Evolutionary conservation across 2,329 filamentous ascomycete genomes (phyloP).

Genomic region (Aureobasidium namibiae): DNA sequence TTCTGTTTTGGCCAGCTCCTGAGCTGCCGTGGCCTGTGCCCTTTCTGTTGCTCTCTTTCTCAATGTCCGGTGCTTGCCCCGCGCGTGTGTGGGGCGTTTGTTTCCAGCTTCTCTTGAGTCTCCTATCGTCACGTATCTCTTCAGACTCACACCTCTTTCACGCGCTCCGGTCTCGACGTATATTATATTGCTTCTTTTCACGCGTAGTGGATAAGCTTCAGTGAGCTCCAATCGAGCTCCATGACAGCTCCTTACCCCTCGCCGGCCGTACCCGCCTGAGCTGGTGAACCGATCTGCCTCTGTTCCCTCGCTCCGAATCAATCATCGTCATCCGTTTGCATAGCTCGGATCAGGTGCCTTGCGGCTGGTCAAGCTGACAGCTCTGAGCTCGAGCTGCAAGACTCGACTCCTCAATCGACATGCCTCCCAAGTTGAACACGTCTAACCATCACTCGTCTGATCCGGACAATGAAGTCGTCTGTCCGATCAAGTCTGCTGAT

Average conservation of each 20-base stretch:
- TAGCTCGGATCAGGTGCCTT: constrained; percentile 8
- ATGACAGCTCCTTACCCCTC: constrained; percentile 11
- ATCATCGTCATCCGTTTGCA: constrained; percentile 9
- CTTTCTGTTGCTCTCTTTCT: not conserved
- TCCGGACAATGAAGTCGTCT: constrained; percentile 92
- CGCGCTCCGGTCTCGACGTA: not conserved
- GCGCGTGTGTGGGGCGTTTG: constrained; percentile 10
- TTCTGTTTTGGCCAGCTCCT: not conserved
- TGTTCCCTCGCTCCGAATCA: constrained; percentile 7
- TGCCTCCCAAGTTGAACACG: constrained; percentile 83
- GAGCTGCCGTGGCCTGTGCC: constrained; percentile 9
- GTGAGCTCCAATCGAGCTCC: constrained; percentile 12
- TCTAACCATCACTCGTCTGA: constrained; percentile 61
- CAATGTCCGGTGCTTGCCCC: constrained; percentile 3
- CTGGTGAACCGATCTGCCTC: not conserved
- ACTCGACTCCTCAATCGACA: constrained; percentile 35
- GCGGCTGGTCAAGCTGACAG: constrained; percentile 11
- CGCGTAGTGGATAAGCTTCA: constrained; percentile 8
- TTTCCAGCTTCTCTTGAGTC: constrained; percentile 1
- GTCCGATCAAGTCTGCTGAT: constrained; percentile 91
- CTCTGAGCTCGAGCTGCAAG: constrained; percentile 4
- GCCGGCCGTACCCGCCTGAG: not conserved
- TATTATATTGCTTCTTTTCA: constrained; percentile 4
- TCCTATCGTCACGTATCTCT: constrained; percentile 7
- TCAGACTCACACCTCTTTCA: not conserved